phyloP scores from a whole-genome alignment of 108 stramenopile species.

The Epithemia pelagica region DNA sequence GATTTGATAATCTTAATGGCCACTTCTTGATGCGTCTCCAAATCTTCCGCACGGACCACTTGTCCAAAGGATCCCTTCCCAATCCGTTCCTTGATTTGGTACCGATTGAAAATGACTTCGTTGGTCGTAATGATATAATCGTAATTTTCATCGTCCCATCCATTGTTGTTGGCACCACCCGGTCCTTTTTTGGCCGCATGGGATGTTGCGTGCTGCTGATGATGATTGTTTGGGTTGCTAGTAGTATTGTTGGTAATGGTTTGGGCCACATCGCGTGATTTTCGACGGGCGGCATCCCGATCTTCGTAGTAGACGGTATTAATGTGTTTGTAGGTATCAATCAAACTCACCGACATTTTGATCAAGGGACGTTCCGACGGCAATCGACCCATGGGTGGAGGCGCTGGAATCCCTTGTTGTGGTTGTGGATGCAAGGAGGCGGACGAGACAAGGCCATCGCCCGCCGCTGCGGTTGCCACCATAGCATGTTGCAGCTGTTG shows the following conservation, averaged over 20 bases:
- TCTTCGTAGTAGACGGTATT: constrained; percentile 91
- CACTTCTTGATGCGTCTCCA: constrained; percentile 62
- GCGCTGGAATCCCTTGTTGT: constrained; percentile 19
- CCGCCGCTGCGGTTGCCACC: constrained; percentile 5
- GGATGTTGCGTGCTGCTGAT: constrained; percentile 10
- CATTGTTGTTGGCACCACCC: constrained; percentile 62
- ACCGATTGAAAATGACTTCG: constrained; percentile 80
- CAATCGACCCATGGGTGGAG: constrained; percentile 26
- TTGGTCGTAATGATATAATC: constrained; percentile 88
- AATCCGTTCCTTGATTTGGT: constrained; percentile 88
- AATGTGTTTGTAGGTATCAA: constrained; percentile 93
- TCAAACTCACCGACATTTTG: constrained; percentile 82
- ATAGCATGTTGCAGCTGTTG: constrained; percentile 12
- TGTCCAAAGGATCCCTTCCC: constrained; percentile 97
- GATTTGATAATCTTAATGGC: constrained; percentile 99
- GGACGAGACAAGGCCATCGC: background rate
- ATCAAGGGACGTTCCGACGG: constrained; percentile 75
- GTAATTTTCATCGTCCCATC: constrained; percentile 97
- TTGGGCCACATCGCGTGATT: constrained; percentile 43
- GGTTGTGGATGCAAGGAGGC: background rate
- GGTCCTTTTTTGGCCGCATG: constrained; percentile 18
- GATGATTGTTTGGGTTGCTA: too few relatives aligned
- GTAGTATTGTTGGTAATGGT: constrained; percentile 17
- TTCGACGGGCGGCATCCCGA: constrained; percentile 59
- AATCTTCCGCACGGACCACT: constrained; percentile 85